Percentiles rank a stretch among this genome's conserved stretches.
phyloP scores from a whole-genome alignment of 805 yeast species.

The Ogataea haglerorum region DNA sequence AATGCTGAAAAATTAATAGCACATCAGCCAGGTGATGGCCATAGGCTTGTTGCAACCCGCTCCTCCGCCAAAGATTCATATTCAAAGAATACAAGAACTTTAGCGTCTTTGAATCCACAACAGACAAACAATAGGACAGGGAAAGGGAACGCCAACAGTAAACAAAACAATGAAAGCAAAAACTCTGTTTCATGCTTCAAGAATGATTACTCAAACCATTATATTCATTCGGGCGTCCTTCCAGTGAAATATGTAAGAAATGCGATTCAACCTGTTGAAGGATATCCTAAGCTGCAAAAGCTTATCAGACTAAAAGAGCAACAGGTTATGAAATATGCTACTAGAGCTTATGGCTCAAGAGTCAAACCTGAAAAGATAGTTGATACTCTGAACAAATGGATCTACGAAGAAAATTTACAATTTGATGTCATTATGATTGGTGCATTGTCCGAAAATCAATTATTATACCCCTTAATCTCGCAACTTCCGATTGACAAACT shows the following conservation, averaged over 20 bases:
- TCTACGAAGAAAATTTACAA: conserved; percentile 49
- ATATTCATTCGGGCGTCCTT: conserved; percentile 55
- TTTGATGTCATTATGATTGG: conserved; percentile 94
- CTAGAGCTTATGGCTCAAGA: conserved; percentile 65
- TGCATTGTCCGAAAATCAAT: conserved; percentile 72
- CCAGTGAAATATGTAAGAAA: conserved; percentile 70
- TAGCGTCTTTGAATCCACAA: conserved; percentile 12
- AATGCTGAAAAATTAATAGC: conserved; percentile 6
- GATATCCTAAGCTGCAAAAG: conserved; percentile 79
- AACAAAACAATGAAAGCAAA: conserved; percentile 12
- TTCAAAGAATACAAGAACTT: conserved; percentile 9
- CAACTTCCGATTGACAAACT: conserved; percentile 69
- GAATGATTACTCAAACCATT: conserved; percentile 73
- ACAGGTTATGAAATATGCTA: conserved; percentile 52
- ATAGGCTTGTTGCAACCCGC: conserved; percentile 22
- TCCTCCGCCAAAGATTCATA: conserved; percentile 19
- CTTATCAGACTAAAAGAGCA: conserved; percentile 61
- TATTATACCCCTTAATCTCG: conserved; percentile 57
- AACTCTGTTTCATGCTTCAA: conserved; percentile 33
- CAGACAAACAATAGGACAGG: conserved; percentile 7
- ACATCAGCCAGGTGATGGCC: conserved; percentile 24
- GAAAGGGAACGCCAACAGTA: conserved; percentile 9
- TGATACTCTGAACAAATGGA: conserved; percentile 60
- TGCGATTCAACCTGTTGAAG: conserved; percentile 62
- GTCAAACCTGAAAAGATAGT: conserved; percentile 52